Conservation (phyloP, 1,284 basidiomycete species). For the Mycosarcoma maydis region DNA sequence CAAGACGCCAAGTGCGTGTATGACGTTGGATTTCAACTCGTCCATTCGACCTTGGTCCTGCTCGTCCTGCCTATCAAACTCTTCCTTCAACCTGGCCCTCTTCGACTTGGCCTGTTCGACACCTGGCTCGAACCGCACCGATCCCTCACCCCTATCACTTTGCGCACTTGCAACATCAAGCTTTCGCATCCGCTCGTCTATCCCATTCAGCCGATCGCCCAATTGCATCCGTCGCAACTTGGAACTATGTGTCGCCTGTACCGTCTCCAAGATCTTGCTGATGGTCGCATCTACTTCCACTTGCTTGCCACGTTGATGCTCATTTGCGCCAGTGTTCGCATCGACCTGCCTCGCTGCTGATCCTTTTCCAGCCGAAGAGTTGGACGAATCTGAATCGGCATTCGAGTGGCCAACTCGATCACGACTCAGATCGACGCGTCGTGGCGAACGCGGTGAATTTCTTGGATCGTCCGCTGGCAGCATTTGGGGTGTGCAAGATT, state of each 20-base stretch:
- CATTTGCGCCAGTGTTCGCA: slow-evolving; percentile 10
- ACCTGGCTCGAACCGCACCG: too few species aligned
- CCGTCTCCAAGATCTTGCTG: slow-evolving; percentile 13
- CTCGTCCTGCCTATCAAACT: neutral
- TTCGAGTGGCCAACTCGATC: slow-evolving; percentile 14
- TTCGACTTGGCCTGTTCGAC: too few species aligned
- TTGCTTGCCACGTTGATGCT: neutral
- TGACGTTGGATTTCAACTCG: slow-evolving; percentile 14
- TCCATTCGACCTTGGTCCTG: slow-evolving; percentile 6
- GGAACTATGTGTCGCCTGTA: slow-evolving; percentile 7
- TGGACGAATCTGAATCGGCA: neutral
- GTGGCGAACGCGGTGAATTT: slow-evolving; percentile 23
- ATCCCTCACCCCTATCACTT: too few species aligned
- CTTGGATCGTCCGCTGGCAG: slow-evolving; percentile 23
- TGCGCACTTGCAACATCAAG: neutral
- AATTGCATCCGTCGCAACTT: slow-evolving; percentile 2
- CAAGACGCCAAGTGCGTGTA: slow-evolving; percentile 14
- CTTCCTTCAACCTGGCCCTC: neutral
- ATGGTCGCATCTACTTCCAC: slow-evolving; percentile 12
- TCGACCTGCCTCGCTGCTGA: neutral
- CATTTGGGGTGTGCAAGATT: too few species aligned
- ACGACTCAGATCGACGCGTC: slow-evolving; percentile 15
- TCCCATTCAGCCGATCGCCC: slow-evolving; percentile 6
- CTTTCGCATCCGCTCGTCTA: neutral
- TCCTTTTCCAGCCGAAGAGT: slow-evolving; percentile 8